Percentiles rank a stretch among this genome's conserved stretches.
Evolutionary conservation across 306 rosid genomes (phyloP).

Genomic region (Acacia confusa): DNA sequence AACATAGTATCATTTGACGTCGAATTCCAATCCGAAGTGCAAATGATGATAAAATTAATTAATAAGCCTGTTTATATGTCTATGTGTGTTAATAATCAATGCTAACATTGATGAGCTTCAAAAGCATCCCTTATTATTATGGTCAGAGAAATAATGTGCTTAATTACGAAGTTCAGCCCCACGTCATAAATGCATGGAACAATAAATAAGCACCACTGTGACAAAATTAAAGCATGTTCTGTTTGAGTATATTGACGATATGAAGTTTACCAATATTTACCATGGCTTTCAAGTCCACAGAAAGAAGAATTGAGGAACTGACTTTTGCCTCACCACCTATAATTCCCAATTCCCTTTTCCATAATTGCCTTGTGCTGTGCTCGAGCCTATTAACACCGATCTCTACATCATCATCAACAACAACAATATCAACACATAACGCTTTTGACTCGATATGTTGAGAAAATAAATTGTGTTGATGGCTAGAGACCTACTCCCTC

Average conservation of each 20-base stretch:
- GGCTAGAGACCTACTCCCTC: neutral
- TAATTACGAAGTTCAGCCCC: neutral
- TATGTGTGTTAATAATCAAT: constrained; percentile 2
- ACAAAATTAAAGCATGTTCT: neutral
- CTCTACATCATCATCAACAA: neutral
- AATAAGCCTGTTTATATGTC: neutral
- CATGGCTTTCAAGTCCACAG: neutral
- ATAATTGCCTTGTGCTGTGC: neutral
- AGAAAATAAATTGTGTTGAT: neutral
- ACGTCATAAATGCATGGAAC: constrained; percentile 19
- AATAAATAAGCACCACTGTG: neutral
- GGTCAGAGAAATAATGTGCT: constrained; percentile 11
- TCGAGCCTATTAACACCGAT: neutral
- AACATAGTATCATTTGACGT: constrained; percentile 14
- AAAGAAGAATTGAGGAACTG: neutral
- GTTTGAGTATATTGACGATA: neutral
- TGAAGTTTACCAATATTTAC: neutral
- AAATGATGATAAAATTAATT: constrained; percentile 26
- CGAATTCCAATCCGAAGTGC: constrained; percentile 13
- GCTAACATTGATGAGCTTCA: constrained; percentile 18
- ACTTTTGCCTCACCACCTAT: constrained; percentile 10
- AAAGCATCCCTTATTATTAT: neutral
- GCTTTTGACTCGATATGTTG: neutral
- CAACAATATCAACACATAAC: neutral
- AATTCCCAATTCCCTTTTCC: neutral